A percentile compares a stretch with the other conserved stretches of the same genome.
phyloP scores from a whole-genome alignment of 805 yeast species.

The Starmerella floricola region DNA sequence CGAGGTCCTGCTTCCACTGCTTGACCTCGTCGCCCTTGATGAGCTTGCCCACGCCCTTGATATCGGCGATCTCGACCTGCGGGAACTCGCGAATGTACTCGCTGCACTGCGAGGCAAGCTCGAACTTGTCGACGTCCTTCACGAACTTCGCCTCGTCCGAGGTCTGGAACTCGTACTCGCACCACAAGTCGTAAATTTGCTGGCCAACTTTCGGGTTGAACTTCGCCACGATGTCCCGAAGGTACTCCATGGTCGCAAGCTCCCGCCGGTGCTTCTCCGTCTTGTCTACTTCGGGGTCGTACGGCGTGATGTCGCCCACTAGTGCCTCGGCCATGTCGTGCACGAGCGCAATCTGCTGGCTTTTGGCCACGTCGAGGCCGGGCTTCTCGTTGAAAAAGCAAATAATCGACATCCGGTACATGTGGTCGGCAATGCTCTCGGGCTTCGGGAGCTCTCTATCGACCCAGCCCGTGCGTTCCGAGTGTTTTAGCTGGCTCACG shows the following conservation, averaged over 20 bases:
- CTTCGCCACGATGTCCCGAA: conserved; percentile 49
- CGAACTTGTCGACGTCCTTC: conserved; percentile 88
- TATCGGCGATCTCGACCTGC: conserved; percentile 51
- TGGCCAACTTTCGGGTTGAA: conserved; percentile 50
- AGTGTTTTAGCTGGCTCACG: conserved; percentile 58
- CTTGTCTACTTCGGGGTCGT: conserved; percentile 51
- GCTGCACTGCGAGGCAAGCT: conserved; percentile 43
- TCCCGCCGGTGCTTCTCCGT: conserved; percentile 79
- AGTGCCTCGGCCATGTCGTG: conserved; percentile 92
- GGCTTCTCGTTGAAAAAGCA: conserved; percentile 50
- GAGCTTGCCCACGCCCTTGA: conserved; percentile 46
- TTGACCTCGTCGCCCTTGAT: conserved; percentile 64
- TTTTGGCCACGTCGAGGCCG: conserved; percentile 49
- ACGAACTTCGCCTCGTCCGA: conserved; percentile 77
- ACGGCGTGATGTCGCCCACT: conserved; percentile 90
- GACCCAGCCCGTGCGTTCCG: conserved; percentile 89
- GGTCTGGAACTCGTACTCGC: conserved; percentile 77
- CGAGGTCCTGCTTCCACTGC: conserved; percentile 47
- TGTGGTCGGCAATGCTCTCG: conserved; percentile 82
- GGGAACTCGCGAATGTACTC: conserved; percentile 62
- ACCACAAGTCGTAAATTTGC: conserved; percentile 63
- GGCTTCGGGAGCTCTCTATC: conserved; percentile 47
- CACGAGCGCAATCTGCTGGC: conserved; percentile 74
- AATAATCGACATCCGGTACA: conserved; percentile 85
- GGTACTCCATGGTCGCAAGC: conserved; percentile 52